A percentile compares a stretch with the other conserved stretches of the same genome.
phyloP scores from a whole-genome alignment of 2,329 filamentous ascomycete species.

The Penicillium sp. region DNA sequence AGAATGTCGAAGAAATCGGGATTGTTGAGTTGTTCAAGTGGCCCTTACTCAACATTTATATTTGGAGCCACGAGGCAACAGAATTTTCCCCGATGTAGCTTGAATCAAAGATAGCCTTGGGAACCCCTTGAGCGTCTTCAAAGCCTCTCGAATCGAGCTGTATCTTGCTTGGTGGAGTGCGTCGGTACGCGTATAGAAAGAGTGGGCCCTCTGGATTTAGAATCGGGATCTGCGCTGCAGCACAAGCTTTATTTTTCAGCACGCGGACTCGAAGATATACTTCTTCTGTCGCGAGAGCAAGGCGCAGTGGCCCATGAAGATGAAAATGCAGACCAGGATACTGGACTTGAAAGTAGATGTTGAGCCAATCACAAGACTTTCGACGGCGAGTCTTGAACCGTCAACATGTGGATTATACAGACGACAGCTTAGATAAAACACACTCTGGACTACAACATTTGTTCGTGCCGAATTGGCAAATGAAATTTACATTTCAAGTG shows the following conservation, averaged over 20 bases:
- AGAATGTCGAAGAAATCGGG: background rate
- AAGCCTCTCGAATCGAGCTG: too few relatives aligned
- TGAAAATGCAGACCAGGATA: background rate
- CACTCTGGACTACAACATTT: background rate
- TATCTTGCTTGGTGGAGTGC: background rate
- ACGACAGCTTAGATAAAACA: background rate
- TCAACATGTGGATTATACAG: background rate
- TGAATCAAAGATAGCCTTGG: background rate
- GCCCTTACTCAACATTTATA: background rate
- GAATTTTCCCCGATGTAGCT: background rate
- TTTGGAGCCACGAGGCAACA: background rate
- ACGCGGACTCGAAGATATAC: background rate
- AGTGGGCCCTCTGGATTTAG: background rate
- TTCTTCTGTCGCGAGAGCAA: too few relatives aligned
- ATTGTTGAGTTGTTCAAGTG: background rate
- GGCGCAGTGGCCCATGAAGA: background rate
- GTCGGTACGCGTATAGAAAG: background rate
- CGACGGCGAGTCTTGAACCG: background rate
- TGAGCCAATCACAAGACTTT: background rate
- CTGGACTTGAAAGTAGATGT: background rate
- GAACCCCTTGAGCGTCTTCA: background rate
- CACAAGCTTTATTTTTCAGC: background rate
- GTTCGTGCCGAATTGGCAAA: background rate
- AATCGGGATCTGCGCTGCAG: background rate
- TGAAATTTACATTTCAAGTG: background rate